Base-by-base conservation (phyloP, 1,284 basidiomycete genomes). In the Leccinum variabile region DNA sequence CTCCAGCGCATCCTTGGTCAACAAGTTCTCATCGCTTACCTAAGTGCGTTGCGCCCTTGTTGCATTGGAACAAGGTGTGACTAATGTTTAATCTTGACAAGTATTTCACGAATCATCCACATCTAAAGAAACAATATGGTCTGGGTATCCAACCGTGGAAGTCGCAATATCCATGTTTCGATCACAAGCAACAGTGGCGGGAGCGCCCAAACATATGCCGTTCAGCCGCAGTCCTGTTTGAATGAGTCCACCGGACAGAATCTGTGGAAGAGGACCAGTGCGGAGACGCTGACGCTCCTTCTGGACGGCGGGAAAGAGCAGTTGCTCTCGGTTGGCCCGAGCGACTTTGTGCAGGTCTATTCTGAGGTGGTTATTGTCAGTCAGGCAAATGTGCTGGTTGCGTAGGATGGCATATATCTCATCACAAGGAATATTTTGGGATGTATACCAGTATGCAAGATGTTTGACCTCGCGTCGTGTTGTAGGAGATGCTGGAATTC, bases 101-200 rank as follows among this genome's bases (percentile, higher is more conserved):
- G n/a, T 11, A 18, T 44, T 18, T 44, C 41, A 5, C 5, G 16
- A 10, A 44, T 44, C 3, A 44, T 44, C 41, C 41, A 6, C 5
- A 16, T n/a, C 16, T 41, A 18, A 44, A 44, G 41, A 0, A 9
- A n/a, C 41, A 44, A 28, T 1, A 56, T 56, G 56, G 56, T 57
- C 39, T 57, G 56, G 56, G 56, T 46, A n/a, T 57, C 56, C 11
- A 57, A 57, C 11, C 44, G 56, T 30, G 56, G 41, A 46, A 25
- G 18, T 28, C 16, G n/a, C n/a, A 32, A 44, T n/a, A 13, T 46
- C 30, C 2, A 39, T 30, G 7, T 46, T 3, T 16, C 55, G 14
- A 56, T 56, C 35, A 22, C 22, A 8, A 41, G 30, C 55, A 56
- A 9, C 14, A 39, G 37, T 7, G 16, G 37, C 7, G 16, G 37